These are phyloP conservation scores for Ogataea paraovalis DNA, from an alignment of 805 yeast genomes.

Conservation along the genomic window DNA sequence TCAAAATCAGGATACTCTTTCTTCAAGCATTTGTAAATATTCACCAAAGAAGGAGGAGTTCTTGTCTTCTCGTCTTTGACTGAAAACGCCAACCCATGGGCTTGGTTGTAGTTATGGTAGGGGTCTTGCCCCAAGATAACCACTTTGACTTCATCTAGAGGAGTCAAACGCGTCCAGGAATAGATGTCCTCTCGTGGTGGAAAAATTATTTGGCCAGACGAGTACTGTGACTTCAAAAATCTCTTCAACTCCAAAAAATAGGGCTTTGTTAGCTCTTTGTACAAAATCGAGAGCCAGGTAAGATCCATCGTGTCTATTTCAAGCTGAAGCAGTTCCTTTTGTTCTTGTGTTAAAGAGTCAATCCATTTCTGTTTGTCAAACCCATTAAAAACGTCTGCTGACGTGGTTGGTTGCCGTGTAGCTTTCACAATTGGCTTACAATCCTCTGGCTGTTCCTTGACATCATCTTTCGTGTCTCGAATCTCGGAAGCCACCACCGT, in stretches of 20 bases:
- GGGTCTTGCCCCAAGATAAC: slow-evolving; percentile 95
- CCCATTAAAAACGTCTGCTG: background rate
- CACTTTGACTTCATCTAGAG: slow-evolving; percentile 67
- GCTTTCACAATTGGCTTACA: background rate
- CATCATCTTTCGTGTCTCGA: background rate
- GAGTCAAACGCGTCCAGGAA: slow-evolving; percentile 89
- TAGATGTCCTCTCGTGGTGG: slow-evolving; percentile 79
- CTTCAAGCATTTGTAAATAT: slow-evolving; percentile 76
- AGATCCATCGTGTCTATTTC: slow-evolving; percentile 71
- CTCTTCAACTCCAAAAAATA: slow-evolving; percentile 72
- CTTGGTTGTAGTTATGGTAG: slow-evolving; percentile 87
- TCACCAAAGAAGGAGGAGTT: slow-evolving; percentile 83
- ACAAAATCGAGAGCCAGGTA: slow-evolving; percentile 72
- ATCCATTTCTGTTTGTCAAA: slow-evolving; percentile 56
- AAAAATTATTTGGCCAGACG: slow-evolving; percentile 47
- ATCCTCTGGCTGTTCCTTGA: too few relatives aligned
- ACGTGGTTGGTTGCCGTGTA: background rate
- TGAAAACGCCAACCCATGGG: slow-evolving; percentile 94
- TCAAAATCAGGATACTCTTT: slow-evolving; percentile 67
- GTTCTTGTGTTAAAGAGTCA: slow-evolving; percentile 41
- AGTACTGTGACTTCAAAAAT: slow-evolving; percentile 50
- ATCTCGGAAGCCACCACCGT: background rate
- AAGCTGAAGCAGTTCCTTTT: slow-evolving; percentile 47
- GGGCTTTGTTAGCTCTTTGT: slow-evolving; percentile 74
- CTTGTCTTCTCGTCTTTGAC: slow-evolving; percentile 76